Evolutionary conservation across 2,329 filamentous ascomycete genomes (phyloP).

Genomic region (Aureobasidium uvarum): DNA sequence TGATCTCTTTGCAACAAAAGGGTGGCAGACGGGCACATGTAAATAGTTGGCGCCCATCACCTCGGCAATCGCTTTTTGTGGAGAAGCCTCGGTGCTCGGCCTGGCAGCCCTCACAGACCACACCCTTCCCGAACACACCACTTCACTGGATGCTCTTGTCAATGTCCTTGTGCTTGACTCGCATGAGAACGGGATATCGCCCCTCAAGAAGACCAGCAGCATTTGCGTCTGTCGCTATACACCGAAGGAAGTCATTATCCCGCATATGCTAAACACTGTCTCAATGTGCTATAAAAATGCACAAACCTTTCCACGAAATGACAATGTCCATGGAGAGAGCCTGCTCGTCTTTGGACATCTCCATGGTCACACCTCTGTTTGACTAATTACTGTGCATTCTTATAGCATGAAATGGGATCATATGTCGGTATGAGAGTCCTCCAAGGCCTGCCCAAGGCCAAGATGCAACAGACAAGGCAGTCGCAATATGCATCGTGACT

Average conservation of each 20-base stretch:
- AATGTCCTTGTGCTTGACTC: background rate
- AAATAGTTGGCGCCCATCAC: constrained; percentile 9
- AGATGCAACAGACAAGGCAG: background rate
- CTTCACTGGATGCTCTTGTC: background rate
- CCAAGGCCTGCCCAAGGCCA: background rate
- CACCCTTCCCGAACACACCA: background rate
- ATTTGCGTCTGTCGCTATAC: too few relatives aligned
- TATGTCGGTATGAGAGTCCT: background rate
- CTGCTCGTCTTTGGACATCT: background rate
- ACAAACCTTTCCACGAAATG: background rate
- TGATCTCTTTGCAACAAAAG: background rate
- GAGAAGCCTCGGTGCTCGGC: constrained; percentile 20
- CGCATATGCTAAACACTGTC: too few relatives aligned
- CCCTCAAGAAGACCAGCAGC: too few relatives aligned
- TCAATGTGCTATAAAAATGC: background rate
- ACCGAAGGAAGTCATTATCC: too few relatives aligned
- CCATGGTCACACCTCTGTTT: background rate
- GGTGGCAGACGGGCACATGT: constrained; percentile 4
- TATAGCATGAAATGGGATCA: background rate
- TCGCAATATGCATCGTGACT: background rate
- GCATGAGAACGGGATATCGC: too few relatives aligned
- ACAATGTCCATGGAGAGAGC: background rate
- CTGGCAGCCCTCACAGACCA: background rate
- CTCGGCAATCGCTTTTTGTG: constrained; percentile 12
- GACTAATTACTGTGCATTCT: background rate